phyloP scores from a whole-genome alignment of 441 rosid species.

The Adansonia gregorii region DNA sequence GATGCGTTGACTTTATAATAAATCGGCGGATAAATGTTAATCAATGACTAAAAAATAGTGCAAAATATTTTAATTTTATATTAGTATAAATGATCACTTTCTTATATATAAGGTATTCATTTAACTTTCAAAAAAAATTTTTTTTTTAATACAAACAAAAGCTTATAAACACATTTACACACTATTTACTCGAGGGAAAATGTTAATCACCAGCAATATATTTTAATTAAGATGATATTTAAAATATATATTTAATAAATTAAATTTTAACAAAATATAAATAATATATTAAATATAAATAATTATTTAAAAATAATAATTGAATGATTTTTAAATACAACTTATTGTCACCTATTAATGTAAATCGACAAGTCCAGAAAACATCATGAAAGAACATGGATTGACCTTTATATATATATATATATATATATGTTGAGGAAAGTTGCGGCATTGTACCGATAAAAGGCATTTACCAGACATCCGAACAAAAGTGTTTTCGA shows the following conservation, averaged over 20 bases:
- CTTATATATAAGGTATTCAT: not conserved
- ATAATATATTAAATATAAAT: not conserved
- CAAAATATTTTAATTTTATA: too few relatives aligned
- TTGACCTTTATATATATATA: not conserved
- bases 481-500: not conserved
- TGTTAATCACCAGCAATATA: not conserved
- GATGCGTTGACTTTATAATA: too few relatives aligned
- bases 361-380: not conserved
- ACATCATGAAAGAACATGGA: conserved; percentile 14
- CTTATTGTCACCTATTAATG: too few relatives aligned
- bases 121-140: not conserved
- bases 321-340: too few relatives aligned
- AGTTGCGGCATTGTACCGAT: conserved; percentile 13
- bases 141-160: conserved; percentile 1
- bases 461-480: not conserved
- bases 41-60: too few relatives aligned
- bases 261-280: not conserved
- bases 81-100: too few relatives aligned
- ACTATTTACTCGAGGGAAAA: not conserved
- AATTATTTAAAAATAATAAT: too few relatives aligned
- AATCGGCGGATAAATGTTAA: too few relatives aligned
- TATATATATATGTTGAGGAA: not conserved
- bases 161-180: not conserved
- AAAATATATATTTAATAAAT: not conserved
- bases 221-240: not conserved